phyloP scores from a whole-genome alignment of 2,329 filamentous ascomycete genomes.

The Scorias spongiosa region DNA sequence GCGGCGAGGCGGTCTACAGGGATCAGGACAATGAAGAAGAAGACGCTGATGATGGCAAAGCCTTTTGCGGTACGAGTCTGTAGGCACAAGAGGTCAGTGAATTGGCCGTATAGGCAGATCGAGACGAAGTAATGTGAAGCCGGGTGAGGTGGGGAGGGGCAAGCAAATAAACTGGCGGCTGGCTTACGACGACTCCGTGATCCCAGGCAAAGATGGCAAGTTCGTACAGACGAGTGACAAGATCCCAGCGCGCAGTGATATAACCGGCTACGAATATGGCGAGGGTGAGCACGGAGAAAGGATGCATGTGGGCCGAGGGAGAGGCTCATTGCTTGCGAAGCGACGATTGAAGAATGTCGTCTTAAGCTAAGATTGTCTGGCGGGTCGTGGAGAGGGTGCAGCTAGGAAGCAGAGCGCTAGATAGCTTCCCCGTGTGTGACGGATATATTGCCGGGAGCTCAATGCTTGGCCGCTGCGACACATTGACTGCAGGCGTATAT shows the following conservation, averaged over 20 bases:
- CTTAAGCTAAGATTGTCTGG: too few species aligned
- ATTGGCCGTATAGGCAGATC: neutral
- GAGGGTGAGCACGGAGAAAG: conserved; percentile 87
- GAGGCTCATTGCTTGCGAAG: neutral
- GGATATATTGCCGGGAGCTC: too few species aligned
- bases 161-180: neutral
- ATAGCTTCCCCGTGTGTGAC: too few species aligned
- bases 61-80: conserved; percentile 76
- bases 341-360: too few species aligned
- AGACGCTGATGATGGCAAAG: conserved; percentile 63
- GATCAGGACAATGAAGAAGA: conserved; percentile 73
- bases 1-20: conserved; percentile 72
- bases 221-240: conserved; percentile 93
- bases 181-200: conserved; percentile 77
- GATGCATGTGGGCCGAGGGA: conserved; percentile 61
- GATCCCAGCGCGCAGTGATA: conserved; percentile 97
- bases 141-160: neutral
- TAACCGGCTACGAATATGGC: conserved; percentile 99
- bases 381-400: too few species aligned
- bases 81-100: neutral
- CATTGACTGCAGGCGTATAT: too few species aligned
- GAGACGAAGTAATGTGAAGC: conserved; percentile 1
- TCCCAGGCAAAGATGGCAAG: conserved; percentile 95
- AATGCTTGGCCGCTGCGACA: too few species aligned
- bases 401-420: too few species aligned